phyloP scores from a whole-genome alignment of 164 flowering plant species.

The Litsea cubeba region DNA sequence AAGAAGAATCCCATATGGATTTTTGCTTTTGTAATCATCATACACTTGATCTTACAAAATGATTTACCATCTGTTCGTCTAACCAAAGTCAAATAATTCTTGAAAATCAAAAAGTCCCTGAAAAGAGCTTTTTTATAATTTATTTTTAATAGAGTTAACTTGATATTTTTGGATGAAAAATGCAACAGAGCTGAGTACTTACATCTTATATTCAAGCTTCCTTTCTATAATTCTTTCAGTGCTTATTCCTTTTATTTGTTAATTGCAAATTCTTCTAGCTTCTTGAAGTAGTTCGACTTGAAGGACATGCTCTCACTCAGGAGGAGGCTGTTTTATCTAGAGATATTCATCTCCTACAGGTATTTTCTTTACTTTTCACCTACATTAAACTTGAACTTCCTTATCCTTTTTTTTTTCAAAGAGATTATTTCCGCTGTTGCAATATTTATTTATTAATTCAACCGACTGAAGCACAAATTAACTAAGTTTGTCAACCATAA shows the following conservation, averaged over 20 bases:
- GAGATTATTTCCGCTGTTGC: too few species aligned
- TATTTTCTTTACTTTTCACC: conserved; percentile 16
- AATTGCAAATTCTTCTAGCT: conserved; percentile 34
- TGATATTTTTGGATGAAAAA: neutral
- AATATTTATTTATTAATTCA: too few species aligned
- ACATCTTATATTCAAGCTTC: neutral
- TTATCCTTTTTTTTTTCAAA: neutral
- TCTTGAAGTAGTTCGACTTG: conserved; percentile 87
- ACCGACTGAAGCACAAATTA: too few species aligned
- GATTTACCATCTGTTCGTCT: too few species aligned
- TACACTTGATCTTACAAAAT: neutral
- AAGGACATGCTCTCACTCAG: conserved; percentile 75
- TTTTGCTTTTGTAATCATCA: neutral
- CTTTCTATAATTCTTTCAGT: neutral
- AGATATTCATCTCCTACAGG: conserved; percentile 92
- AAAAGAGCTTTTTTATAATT: neutral
- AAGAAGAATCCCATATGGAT: neutral
- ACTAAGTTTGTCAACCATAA: too few species aligned
- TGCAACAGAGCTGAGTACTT: neutral
- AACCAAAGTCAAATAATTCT: too few species aligned
- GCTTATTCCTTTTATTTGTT: conserved; percentile 2
- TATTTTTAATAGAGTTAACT: neutral
- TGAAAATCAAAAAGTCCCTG: neutral
- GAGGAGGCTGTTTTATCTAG: conserved; percentile 73
- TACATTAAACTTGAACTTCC: neutral